These are phyloP conservation scores for Pleurotus citrinopileatus DNA, from an alignment of 768 basidiomycete genomes.

Conservation along the genomic window DNA sequence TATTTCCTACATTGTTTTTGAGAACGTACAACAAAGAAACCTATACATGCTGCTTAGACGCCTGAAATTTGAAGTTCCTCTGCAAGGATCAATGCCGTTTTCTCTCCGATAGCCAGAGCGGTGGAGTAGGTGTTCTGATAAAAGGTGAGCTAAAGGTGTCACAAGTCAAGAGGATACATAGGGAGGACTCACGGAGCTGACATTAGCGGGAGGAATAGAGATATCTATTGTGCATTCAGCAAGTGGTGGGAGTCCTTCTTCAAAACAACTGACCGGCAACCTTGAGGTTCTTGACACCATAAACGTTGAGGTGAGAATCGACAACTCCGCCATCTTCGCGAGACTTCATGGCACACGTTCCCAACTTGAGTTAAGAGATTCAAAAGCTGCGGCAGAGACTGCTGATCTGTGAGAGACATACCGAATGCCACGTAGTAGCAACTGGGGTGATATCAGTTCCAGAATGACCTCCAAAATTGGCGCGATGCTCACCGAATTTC, in stretches of 20 bases:
- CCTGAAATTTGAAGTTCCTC: constrained; percentile 27
- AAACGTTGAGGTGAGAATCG: constrained; percentile 40
- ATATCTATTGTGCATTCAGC: constrained; percentile 18
- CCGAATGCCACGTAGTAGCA: constrained; percentile 23
- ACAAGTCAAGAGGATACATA: not conserved
- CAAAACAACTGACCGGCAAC: constrained; percentile 27
- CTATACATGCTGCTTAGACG: not conserved
- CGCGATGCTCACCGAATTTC: constrained; percentile 15
- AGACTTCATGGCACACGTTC: constrained; percentile 50
- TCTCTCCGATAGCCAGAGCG: constrained; percentile 32
- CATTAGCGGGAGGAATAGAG: constrained; percentile 36
- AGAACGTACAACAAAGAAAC: too few relatives aligned
- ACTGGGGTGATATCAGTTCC: constrained; percentile 10
- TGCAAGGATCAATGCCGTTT: constrained; percentile 42
- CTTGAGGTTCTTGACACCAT: constrained; percentile 40
- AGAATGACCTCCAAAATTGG: not conserved
- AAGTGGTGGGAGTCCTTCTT: too few relatives aligned
- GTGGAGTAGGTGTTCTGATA: constrained; percentile 19
- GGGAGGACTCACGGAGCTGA: constrained; percentile 24
- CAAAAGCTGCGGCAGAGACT: too few relatives aligned
- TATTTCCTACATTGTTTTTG: too few relatives aligned
- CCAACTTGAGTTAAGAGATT: constrained; percentile 28
- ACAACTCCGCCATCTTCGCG: constrained; percentile 42
- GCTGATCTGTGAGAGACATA: constrained; percentile 9
- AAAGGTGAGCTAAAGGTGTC: not conserved